A percentile compares a stretch with the other conserved stretches of the same genome.
Conservation (phyloP, 2,329 filamentous ascomycete genomes). For the Cadophora sp. region DNA sequence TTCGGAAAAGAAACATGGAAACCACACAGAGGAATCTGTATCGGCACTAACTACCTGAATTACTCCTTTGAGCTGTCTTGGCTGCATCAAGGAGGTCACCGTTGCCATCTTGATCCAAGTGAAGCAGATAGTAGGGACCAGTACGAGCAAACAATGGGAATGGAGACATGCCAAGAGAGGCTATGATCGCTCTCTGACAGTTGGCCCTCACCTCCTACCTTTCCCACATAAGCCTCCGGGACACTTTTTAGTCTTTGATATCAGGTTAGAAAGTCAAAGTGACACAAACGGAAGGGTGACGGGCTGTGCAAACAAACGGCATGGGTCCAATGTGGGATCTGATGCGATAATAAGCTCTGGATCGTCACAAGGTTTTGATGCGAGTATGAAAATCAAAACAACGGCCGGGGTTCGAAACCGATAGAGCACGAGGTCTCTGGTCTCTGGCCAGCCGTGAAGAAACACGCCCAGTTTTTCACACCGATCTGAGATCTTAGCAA, state of each 20-base stretch:
- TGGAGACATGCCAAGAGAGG: conserved; percentile 21
- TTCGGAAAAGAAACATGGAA: conserved; percentile 21
- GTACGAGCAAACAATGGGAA: not conserved
- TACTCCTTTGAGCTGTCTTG: conserved; percentile 2
- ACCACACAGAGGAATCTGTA: not conserved
- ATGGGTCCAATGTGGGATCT: conserved; percentile 1
- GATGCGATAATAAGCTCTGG: conserved; percentile 5
- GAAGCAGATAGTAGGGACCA: not conserved
- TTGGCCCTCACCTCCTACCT: not conserved
- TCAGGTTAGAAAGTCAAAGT: not conserved
- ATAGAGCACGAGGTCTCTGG: not conserved
- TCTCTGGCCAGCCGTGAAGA: not conserved
- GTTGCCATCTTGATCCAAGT: conserved; percentile 5
- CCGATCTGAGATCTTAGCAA: not conserved
- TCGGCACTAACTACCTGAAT: conserved; percentile 9
- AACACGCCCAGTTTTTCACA: not conserved
- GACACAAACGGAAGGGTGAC: not conserved
- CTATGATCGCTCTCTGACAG: conserved; percentile 6
- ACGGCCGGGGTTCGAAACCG: not conserved
- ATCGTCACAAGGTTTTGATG: not conserved
- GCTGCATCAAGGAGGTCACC: not conserved
- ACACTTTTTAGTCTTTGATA: not conserved
- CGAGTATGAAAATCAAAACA: conserved; percentile 13
- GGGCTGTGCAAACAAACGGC: conserved; percentile 4
- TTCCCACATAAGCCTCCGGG: not conserved